phyloP scores from a whole-genome alignment of 495 filamentous ascomycete genomes.

The Penicillium lividum region DNA sequence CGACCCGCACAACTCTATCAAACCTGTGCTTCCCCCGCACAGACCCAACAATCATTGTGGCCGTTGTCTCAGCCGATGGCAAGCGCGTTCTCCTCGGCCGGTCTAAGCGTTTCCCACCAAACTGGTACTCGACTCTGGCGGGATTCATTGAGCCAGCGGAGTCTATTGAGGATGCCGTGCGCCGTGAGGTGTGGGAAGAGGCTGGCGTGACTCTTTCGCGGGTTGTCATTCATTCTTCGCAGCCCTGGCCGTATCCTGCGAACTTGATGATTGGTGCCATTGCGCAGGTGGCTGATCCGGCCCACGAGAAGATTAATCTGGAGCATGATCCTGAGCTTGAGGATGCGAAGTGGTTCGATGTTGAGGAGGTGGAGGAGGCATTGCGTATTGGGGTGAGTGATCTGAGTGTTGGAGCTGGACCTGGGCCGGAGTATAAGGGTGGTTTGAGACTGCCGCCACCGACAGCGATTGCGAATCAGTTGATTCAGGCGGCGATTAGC shows the following conservation, averaged over 20 bases:
- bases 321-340: conserved; percentile 90
- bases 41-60: conserved; percentile 95
- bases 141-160: conserved; percentile 96
- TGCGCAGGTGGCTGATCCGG: conserved; percentile 73
- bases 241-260: conserved; percentile 88
- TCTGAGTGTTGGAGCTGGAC: conserved; percentile 63
- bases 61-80: conserved; percentile 74
- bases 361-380: conserved; percentile 62
- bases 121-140: conserved; percentile 88
- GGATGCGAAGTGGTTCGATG: conserved; percentile 79
- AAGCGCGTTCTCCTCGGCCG: conserved; percentile 81
- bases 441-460: conserved; percentile 68
- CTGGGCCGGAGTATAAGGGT: conserved; percentile 68
- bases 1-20: conserved; percentile 63
- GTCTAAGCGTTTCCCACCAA: conserved; percentile 75
- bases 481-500: conserved; percentile 56
- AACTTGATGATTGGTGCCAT: conserved; percentile 95
- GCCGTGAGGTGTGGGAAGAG: conserved; percentile 96
- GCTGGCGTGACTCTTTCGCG: conserved; percentile 80
- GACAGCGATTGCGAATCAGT: conserved; percentile 79
- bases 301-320: conserved; percentile 76
- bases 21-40: conserved; percentile 93
- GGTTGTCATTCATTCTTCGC: conserved; percentile 88
- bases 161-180: conserved; percentile 90
- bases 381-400: conserved; percentile 60